These are phyloP conservation scores for Aspergillus vadensis DNA, from an alignment of 2,329 filamentous ascomycete genomes.

Conservation along the genomic window DNA sequence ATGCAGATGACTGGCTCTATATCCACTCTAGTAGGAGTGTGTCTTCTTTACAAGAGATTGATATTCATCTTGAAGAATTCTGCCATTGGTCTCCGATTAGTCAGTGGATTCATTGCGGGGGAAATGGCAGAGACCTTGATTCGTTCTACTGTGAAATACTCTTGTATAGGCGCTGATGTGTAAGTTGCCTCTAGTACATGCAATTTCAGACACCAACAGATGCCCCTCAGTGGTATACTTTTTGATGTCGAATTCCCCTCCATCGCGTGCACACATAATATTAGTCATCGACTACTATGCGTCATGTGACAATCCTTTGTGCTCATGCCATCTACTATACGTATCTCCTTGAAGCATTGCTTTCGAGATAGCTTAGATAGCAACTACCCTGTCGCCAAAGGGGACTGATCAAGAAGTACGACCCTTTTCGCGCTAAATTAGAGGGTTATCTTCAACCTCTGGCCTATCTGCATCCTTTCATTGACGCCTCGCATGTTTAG, in stretches of 20 bases:
- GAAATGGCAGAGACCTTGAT: background rate
- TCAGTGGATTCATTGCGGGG: background rate
- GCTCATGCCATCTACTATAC: too few relatives aligned
- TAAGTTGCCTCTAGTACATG: background rate
- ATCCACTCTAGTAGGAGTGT: background rate
- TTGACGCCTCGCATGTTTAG: background rate
- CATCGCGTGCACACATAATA: too few relatives aligned
- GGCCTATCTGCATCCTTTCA: background rate
- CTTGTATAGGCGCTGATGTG: background rate
- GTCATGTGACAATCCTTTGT: too few relatives aligned
- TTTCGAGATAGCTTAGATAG: too few relatives aligned
- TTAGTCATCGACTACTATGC: too few relatives aligned
- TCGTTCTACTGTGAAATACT: background rate
- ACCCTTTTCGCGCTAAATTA: background rate
- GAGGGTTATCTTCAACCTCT: background rate
- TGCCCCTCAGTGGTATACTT: background rate
- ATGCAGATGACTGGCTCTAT: background rate
- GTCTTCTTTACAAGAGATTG: background rate
- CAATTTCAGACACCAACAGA: background rate
- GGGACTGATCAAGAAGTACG: too few relatives aligned
- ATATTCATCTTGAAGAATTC: slow-evolving; percentile 4
- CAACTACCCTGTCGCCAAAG: too few relatives aligned
- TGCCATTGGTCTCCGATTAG: slow-evolving; percentile 4
- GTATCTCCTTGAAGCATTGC: too few relatives aligned
- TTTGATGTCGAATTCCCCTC: background rate